phyloP scores from a whole-genome alignment of 2,329 filamentous ascomycete genomes.

The Fusarium albidum region DNA sequence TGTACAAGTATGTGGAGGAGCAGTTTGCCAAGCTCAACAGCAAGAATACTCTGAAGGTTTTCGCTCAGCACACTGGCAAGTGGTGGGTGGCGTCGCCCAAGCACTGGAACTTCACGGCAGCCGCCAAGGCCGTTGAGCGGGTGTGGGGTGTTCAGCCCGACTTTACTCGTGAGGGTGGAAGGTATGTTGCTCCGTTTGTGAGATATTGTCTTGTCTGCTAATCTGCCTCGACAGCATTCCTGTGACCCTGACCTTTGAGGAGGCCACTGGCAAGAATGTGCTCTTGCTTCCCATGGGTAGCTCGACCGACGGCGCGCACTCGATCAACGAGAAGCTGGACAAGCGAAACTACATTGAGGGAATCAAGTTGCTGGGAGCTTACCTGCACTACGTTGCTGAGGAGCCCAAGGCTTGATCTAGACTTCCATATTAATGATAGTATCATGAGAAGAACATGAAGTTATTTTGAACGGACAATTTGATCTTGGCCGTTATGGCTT shows the following conservation, averaged over 20 bases:
- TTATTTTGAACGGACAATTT: too few relatives aligned
- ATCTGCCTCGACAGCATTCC: constrained; percentile 73
- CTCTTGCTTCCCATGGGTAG: constrained; percentile 95
- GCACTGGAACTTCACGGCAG: constrained; percentile 98
- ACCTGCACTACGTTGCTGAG: constrained; percentile 94
- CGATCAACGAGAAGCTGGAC: constrained; percentile 98
- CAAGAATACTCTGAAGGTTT: constrained; percentile 90
- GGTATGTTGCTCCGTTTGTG: constrained; percentile 56
- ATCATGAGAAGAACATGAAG: constrained; percentile 9
- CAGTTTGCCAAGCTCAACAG: constrained; percentile 86
- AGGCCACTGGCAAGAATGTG: constrained; percentile 98
- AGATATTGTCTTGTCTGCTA: constrained; percentile 14
- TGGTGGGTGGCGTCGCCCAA: constrained; percentile 99
- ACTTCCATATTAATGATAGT: constrained; percentile 14
- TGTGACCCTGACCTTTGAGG: constrained; percentile 95
- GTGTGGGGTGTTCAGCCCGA: constrained; percentile 95
- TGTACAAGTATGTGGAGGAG: constrained; percentile 83
- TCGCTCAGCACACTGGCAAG: constrained; percentile 88
- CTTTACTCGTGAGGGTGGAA: constrained; percentile 94
- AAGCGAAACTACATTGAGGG: constrained; percentile 98
- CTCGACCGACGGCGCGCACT: constrained; percentile 95
- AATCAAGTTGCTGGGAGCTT: constrained; percentile 93
- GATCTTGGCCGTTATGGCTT: too few relatives aligned
- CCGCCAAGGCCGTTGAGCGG: constrained; percentile 93
- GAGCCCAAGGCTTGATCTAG: constrained; percentile 67